phyloP scores from a whole-genome alignment of 2,329 filamentous ascomycete genomes.

The Didymella exigua region DNA sequence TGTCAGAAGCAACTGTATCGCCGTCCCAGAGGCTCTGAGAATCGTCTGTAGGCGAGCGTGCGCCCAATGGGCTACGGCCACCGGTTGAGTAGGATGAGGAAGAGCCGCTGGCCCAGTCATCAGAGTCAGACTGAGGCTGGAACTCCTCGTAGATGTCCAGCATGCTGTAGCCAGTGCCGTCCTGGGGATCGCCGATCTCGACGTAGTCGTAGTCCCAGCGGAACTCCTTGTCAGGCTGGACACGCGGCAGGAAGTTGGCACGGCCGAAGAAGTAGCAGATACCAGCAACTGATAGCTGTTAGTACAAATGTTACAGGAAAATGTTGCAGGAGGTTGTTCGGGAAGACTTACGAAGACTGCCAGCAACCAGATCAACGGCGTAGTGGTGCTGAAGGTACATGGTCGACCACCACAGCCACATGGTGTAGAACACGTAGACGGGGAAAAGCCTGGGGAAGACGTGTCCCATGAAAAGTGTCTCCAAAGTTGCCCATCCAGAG shows the following conservation, averaged over 20 bases:
- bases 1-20: constrained; percentile 59
- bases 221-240: constrained; percentile 82
- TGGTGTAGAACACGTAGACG: constrained; percentile 80
- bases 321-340: not conserved
- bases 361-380: constrained; percentile 87
- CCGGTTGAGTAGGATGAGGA: constrained; percentile 75
- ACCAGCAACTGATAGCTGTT: constrained; percentile 60
- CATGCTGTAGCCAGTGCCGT: constrained; percentile 57
- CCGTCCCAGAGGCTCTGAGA: constrained; percentile 62
- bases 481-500: constrained; percentile 84
- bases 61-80: constrained; percentile 59
- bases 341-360: constrained; percentile 64
- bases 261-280: constrained; percentile 83
- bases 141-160: constrained; percentile 62
- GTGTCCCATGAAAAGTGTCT: constrained; percentile 91
- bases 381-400: constrained; percentile 99
- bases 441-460: constrained; percentile 83
- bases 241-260: constrained; percentile 77
- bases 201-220: constrained; percentile 97
- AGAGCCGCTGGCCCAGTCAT: constrained; percentile 89
- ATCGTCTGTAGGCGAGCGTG: constrained; percentile 61
- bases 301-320: too few species aligned
- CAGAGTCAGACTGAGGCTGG: constrained; percentile 67
- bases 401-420: constrained; percentile 98
- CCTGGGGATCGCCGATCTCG: constrained; percentile 72